Evolutionary conservation across 306 rosid species (phyloP), one percentile per base, ranked within the genome.

Genomic region (Canavalia ensiformis): DNA sequence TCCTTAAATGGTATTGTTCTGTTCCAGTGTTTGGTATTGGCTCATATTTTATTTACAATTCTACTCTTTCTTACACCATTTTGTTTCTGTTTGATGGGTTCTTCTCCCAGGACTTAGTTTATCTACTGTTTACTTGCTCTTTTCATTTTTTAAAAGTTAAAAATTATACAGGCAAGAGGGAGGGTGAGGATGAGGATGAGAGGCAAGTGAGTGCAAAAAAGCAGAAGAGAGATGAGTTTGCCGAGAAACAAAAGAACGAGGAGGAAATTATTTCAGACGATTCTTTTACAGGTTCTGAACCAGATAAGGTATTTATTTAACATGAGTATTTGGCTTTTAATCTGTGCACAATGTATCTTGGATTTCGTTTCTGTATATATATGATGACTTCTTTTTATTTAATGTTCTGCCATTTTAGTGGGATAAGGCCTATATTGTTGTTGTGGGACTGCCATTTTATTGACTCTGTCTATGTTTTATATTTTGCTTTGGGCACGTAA

Each of bases 91-190:
- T 44, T 46, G 9, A 1, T 28, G 11, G 52, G 7, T n/a, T 50
- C 49, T 51, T 50, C 29, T 31, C 29, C 2, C 8, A 18, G 29
- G 52, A 34, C 52, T 52, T 66, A 51, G 3, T 66, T 65, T 51
- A 9, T 65, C 25, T 7, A 52, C 67, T 66, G 67, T 41, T 77
- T 66, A 57, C 41, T 50, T 30, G 6, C 2, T 67, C 35, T 25
- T 28, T 13, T 46, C 67, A 2, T 75, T 45, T 10, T 66, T 52
- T 52, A 37, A 69, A n/a, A 37, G 10, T 60, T 37, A 1, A 54
- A 68, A 25, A 10, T 47, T 71, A 3, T 76, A 34, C 64, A 94
- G 96, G 93, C 37, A 92, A 94, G 87, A 86, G 97, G 67, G 89
- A 81, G 74, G 91, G 85, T 62, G 93, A 84, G 51, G 84, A 77